Evolutionary conservation across 2,329 filamentous ascomycete genomes (phyloP).

Genomic region (Ceratocystis colombiana): DNA sequence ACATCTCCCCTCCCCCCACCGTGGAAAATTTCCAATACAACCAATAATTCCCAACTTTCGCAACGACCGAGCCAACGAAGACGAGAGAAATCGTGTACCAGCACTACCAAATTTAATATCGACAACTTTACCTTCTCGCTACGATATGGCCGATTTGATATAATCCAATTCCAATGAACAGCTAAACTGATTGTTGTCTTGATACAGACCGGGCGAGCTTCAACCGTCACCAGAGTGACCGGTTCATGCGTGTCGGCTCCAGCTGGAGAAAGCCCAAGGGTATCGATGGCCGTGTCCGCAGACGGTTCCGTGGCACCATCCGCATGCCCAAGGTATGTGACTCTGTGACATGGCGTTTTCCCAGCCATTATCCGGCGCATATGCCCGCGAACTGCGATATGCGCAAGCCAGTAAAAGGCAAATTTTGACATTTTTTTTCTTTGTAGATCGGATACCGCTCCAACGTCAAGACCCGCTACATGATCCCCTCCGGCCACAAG

Average conservation of each 20-base stretch:
- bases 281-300: conserved; percentile 96
- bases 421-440: conserved; percentile 11
- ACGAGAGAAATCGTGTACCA: not conserved
- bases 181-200: conserved; percentile 26
- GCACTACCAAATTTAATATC: not conserved
- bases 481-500: conserved; percentile 99
- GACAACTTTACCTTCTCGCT: not conserved
- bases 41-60: not conserved
- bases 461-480: conserved; percentile 99
- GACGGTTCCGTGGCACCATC: conserved; percentile 92
- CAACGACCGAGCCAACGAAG: not conserved
- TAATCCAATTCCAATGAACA: conserved; percentile 14
- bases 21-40: conserved; percentile 16
- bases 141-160: not conserved
- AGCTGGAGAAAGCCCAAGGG: conserved; percentile 99
- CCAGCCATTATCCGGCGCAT: not conserved
- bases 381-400: not conserved
- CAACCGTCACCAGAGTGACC: conserved; percentile 94
- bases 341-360: not conserved
- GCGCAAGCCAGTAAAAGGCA: not conserved
- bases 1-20: conserved; percentile 12
- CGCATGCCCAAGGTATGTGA: conserved; percentile 92
- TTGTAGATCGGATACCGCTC: conserved; percentile 89
- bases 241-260: conserved; percentile 81
- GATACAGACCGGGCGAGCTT: conserved; percentile 82